phyloP scores from a whole-genome alignment of 192 early-diverging fungal species.

The Lunasporangiospora selenospora region DNA sequence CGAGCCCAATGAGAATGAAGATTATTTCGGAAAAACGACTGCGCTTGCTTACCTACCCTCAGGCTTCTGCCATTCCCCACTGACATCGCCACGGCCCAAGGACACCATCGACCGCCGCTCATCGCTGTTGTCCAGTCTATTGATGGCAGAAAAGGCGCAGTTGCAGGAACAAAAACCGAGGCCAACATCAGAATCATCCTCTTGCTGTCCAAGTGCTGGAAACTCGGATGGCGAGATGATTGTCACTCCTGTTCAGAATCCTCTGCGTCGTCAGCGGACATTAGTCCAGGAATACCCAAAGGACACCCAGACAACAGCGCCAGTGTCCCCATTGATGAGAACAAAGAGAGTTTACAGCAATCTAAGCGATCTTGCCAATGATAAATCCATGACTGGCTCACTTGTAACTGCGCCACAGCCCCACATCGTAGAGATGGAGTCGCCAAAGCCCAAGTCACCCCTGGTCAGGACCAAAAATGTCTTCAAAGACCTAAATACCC shows the following conservation, averaged over 20 bases:
- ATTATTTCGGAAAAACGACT: neutral
- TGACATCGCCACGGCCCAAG: too few species aligned
- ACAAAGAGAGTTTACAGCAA: neutral
- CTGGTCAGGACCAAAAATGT: neutral
- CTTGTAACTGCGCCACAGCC: neutral
- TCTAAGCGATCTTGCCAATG: too few species aligned
- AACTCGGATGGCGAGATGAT: constrained; percentile 4
- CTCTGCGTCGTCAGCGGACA: too few species aligned
- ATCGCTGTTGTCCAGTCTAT: constrained; percentile 20
- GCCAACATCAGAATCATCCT: neutral
- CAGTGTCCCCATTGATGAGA: neutral
- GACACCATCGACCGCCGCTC: constrained; percentile 15
- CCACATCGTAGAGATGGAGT: neutral
- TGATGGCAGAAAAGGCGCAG: constrained; percentile 20
- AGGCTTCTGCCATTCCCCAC: too few species aligned
- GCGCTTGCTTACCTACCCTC: neutral
- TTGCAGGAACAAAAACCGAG: neutral
- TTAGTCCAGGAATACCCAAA: neutral
- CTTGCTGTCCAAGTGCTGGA: neutral
- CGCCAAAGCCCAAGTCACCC: neutral
- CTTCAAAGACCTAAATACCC: too few species aligned
- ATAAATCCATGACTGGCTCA: neutral
- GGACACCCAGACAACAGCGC: neutral
- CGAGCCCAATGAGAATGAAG: neutral
- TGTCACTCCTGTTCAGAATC: neutral